Evolutionary conservation across 2,329 filamentous ascomycete species (phyloP), one percentile per base, ranked within the genome.

Genomic region (Epichloe festucae): DNA sequence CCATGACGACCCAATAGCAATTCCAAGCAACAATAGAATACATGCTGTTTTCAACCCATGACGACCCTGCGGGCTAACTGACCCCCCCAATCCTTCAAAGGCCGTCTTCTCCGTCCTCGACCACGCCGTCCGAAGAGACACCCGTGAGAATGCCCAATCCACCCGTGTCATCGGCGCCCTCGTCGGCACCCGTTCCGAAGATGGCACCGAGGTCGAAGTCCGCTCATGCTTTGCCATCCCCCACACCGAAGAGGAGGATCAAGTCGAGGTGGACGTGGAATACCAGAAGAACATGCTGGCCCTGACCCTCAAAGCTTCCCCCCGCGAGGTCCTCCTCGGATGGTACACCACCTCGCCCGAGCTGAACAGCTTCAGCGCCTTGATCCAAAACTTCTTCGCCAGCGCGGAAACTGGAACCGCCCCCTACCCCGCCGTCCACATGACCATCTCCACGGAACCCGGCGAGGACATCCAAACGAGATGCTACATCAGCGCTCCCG

Each of bases 261-360:
- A 98, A 73, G 93, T 98, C 63, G 93, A 98, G 73, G 93, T 98
- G 58, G 93, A 98, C 68, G 95, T 98, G 79, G 93, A 98, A 73
- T 98, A 97, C 73, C 93, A 98, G 75, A 97, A 97, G 81, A 90
- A 91, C 71, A 98, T 98, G 93, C 84, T 97, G 53, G 85, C 87
- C 54, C 77, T 98, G 62, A 91, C 95, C 68, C 82, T 97, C 60
- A 91, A 91, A 73, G 91, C 90, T 53, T 87, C 89, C 70, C 70
- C 93, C 48, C 88, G 89, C 71, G 93, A 98, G 72, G 82, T 89
- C 51, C 81, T 98, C 53, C 85, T 98, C 56, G 93, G 93, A 65
- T 98, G 93, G 93, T 98, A 98, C 74, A 95, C 93, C 57, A 98
- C 93, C 48, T 90, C 87, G 65, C 85, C 88, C 69, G 91, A 97